Evolutionary conservation across 2,329 filamentous ascomycete species (phyloP), one percentile per base, ranked within the genome.

Genomic region (Alternaria hordeiaustralica): DNA sequence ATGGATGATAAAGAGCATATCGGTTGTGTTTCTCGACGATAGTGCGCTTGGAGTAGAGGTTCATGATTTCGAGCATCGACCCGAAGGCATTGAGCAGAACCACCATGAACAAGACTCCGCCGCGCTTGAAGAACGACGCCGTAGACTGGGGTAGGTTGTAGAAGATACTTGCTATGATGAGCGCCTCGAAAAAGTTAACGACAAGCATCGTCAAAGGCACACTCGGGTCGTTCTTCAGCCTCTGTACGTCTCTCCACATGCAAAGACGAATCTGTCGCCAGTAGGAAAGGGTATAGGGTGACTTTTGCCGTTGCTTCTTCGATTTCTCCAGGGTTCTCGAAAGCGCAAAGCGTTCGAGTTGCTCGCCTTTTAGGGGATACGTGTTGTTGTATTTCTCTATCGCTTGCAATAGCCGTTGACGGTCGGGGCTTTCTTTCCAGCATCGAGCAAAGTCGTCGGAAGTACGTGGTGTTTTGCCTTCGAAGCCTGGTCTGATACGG

Each of bases 1-100:
- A 92, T 0, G 94, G 92, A 72, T 95, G 93, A 74, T 97, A 96
- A 21, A 97, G 85, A 12, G 93, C 93, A 75, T 96, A 97, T 54
- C 90, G 87, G 54, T 85, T 80, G 69, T 97, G 94, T 78, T 61
- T 97, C 75, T 97, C 93, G 60, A 97, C 92, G 71, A 97, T 96
- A 1, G 92, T 91, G 25, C 94, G 90, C 86, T 96, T 92, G 2
- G 91, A 87, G 74, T 94, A 97, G 2, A 97, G 63, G 21, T 55
- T 63, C 78, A 96, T 94, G 49, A 77, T 73, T 50, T 90, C 88
- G 0, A 84, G 79, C 57, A 88, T 85, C 11, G 86, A 84, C 1
- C 81, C 83, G 60, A 88, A 85, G 74, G 94, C 94, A 54, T 92
- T 92, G 77, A 94, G 94, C 80, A 94, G 87, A 64, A 96, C 83